Base-by-base conservation (phyloP, 192 early-diverging fungal species). In the Coemansia sp. region DNA sequence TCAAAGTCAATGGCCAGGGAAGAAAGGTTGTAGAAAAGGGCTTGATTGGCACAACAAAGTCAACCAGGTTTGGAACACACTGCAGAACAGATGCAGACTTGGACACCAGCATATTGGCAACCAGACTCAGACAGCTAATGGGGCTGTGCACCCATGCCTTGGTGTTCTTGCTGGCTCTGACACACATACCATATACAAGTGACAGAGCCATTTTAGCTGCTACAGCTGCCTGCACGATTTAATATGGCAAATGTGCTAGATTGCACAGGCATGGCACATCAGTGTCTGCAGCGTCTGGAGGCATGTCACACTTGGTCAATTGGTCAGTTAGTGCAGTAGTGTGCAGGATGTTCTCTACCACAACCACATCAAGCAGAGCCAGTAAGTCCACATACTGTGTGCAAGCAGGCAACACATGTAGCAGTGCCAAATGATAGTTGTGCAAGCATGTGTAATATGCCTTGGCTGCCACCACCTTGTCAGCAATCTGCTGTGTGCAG, bases 21-120 rank as follows among this genome's bases (percentile, higher is more conserved):
- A 15, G 73, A 73, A 4, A 81, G 67, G 62, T 81, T 73, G 69
- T 81, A 81, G 66, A 75, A 76, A 81, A 62, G 23, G 79, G 79
- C 60, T 76, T 75, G 38, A 66, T 47, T 0, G 79, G 69, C 32
- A 81, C 73, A 2, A 61, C 53, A 29, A 70, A 45, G 37, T 79
- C 71, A 3, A 73, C 76, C 51, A 79, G 67, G 29, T 27, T 53
- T 8, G 71, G 76, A 11, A 73, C 60, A 2, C 22, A 25, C n/a
- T 55, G 38, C 1, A 15, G 23, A 17, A 27, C n/a, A 38, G 24
- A 53, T 37, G 65, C 59, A 14, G 64, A 39, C 14, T 24, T 53
- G 21, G 51, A n/a, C 4, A 22, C 51, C 23, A 53, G 15, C 12
- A 23, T 22, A 52, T 69, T 73, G 4, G 67, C 39, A 5, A 59